Base-by-base conservation (phyloP, 768 basidiomycete genomes). In the Lactarius sp. region DNA sequence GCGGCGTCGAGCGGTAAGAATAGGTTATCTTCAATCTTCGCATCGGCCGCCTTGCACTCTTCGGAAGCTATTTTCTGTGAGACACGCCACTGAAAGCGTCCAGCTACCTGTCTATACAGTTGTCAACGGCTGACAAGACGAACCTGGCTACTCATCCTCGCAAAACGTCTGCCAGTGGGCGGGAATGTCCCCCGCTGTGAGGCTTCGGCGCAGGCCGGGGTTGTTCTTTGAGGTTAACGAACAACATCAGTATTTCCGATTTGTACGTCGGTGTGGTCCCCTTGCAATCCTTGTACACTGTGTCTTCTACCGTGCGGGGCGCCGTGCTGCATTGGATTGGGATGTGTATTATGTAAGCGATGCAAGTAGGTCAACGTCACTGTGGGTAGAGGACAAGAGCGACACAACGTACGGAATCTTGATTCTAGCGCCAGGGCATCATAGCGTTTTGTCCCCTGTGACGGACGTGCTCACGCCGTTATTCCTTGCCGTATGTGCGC, bases 1-100 rank as follows among this genome's bases (percentile, higher is more conserved):
- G 82, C 90, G 0, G 96, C 96, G 2, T 90, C 92, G 1, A 97
- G 85, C 1, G 94, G 88, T 39, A 94, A 90, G 79, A 92, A 90
- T 53, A 99, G 75, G 71, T 98, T 98, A 57, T 90, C 85, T 61
- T 84, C 81, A 64, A 98, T 88, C 71, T 86, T 88, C 62, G 83
- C 82, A 69, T 95, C 89, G 9, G 88, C 87, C 2, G 88, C 86
- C 70, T 92, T 90, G 37, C 93, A 83, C 67, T 95, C 92, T 71
- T 93, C 93, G 0, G 92, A 92, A 13, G 96, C 95, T 91, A 99
- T 94, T 70, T 98, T 94, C 93, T 96, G 64, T 27, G 53, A 46
- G 3, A 20, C 34, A 20, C 50, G 13, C 18, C 13, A 9, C 10
- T 56, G 9, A 12, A 41, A 53, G 5, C 33, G 16, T 47, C 12